Evolutionary conservation across 2,329 filamentous ascomycete genomes (phyloP), one percentile per base, ranked within the genome.

Genomic region (Sclerotinia borealis): DNA sequence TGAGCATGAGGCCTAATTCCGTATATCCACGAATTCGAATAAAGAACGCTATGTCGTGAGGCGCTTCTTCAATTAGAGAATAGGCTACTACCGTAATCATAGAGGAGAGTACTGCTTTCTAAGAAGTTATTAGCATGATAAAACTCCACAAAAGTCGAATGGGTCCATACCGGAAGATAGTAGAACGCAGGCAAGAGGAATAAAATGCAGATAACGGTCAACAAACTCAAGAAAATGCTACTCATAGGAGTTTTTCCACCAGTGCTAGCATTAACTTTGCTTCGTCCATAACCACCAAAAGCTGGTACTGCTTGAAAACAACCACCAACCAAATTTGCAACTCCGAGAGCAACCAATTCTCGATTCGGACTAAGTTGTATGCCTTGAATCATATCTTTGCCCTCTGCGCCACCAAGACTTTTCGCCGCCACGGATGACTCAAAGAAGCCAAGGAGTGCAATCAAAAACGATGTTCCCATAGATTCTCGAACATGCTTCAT

Each of bases 391-490:
- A 85, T 85, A 67, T 88, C 85, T 48, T 85, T 78, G 13, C 74
- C 76, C 63, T 79, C 84, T 8, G 80, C 80, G 54, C 79, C 80
- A 17, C 89, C 90, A 3, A 99, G 79, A 66, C 91, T 93, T 77
- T 98, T 98, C 41, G 95, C 95, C 1, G 95, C 95, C 15, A 99
- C 92, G 0, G 92, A 96, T 3, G 92, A 96, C 76, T 99, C 95
- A 71, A 99, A 99, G 77, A 99, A 99, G n/a, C 95, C 95, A 0
- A 99, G 86, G 29, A 99, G 81, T 0, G 93, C 92, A 68, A 99
- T 96, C 61, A 98, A 81, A 72, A 99, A 96, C 0, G 92, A 90
- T 0, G 95, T 98, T 59, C 91, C 88, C 83, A 98, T 89, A 43
- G 92, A 90, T 66, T 92, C 89, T 27, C 90, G 88, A 61, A 96